Percentiles rank a stretch among this genome's conserved stretches.
These are phyloP conservation scores for Anacardium occidentale DNA, from an alignment of 345 rosid species.

Conservation along the genomic window DNA sequence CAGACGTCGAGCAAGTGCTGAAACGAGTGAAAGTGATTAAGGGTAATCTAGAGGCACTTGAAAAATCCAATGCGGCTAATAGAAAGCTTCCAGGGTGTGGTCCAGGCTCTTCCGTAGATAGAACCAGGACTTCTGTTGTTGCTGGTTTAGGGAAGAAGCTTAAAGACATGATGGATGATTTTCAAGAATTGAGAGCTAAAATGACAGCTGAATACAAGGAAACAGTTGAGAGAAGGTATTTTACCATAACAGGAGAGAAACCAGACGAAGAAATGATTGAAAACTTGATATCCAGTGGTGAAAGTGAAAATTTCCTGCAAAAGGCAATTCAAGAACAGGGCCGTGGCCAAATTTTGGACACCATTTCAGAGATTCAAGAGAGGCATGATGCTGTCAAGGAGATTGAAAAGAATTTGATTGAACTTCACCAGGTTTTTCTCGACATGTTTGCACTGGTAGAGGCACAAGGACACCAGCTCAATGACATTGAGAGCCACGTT, in stretches of 20 bases:
- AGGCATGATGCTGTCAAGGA: constrained; percentile 78
- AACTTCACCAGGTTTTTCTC: constrained; percentile 77
- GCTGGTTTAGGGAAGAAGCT: constrained; percentile 79
- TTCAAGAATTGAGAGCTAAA: constrained; percentile 55
- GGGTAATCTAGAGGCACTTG: constrained; percentile 70
- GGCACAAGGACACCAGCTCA: constrained; percentile 74
- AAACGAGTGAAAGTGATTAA: constrained; percentile 65
- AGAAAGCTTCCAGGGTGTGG: constrained; percentile 72
- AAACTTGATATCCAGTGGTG: constrained; percentile 73
- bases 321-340: constrained; percentile 89
- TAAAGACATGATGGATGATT: constrained; percentile 67
- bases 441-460: constrained; percentile 89
- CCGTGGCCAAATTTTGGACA: constrained; percentile 71
- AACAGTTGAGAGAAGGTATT: constrained; percentile 76
- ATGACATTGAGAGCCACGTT: constrained; percentile 77
- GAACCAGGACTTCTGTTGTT: constrained; percentile 80
- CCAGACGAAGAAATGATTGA: constrained; percentile 71
- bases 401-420: constrained; percentile 66
- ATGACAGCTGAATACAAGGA: constrained; percentile 68
- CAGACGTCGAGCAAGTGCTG: constrained; percentile 57
- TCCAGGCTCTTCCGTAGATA: constrained; percentile 77
- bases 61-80: constrained; percentile 73
- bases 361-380: constrained; percentile 79
- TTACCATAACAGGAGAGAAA: constrained; percentile 71
- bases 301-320: constrained; percentile 73